Conservation (phyloP, 345 rosid species). For the Sisymbrium irio region DNA sequence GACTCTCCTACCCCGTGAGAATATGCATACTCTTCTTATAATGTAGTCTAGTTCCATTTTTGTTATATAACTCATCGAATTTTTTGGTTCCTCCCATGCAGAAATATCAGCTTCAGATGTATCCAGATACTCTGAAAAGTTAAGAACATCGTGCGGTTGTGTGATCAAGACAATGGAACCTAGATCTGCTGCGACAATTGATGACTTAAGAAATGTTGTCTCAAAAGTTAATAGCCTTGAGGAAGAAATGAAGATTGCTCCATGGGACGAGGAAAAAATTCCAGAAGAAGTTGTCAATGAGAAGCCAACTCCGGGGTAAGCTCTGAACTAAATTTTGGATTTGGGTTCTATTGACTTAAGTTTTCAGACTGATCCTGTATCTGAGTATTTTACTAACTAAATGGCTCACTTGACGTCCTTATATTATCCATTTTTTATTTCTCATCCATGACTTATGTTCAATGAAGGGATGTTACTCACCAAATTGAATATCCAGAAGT, state of each 20-base stretch:
- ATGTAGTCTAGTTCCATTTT: slow-evolving; percentile 13
- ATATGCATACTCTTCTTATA: slow-evolving; percentile 17
- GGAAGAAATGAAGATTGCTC: slow-evolving; percentile 55
- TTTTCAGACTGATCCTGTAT: not conserved
- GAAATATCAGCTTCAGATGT: slow-evolving; percentile 80
- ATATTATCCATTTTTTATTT: slow-evolving; percentile 2
- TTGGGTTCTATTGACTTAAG: slow-evolving; percentile 13
- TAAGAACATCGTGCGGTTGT: slow-evolving; percentile 67
- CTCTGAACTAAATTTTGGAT: slow-evolving; percentile 11
- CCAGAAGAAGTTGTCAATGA: slow-evolving; percentile 75
- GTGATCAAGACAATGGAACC: slow-evolving; percentile 86
- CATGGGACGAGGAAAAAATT: slow-evolving; percentile 83
- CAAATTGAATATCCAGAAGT: slow-evolving; percentile 62
- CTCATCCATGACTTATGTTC: slow-evolving; percentile 29
- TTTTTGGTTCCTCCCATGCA: slow-evolving; percentile 31
- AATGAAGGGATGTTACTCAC: slow-evolving; percentile 52
- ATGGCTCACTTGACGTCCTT: not conserved
- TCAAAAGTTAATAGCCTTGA: slow-evolving; percentile 58
- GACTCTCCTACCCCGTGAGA: slow-evolving; percentile 83
- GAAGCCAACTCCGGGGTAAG: slow-evolving; percentile 81
- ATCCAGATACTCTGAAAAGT: slow-evolving; percentile 71
- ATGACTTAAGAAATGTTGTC: slow-evolving; percentile 57
- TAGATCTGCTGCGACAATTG: slow-evolving; percentile 57
- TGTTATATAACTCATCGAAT: not conserved
- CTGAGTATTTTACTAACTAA: not conserved